Conservation (phyloP, 2,329 filamentous ascomycete species). For the Aphanoascus verrucosus region DNA sequence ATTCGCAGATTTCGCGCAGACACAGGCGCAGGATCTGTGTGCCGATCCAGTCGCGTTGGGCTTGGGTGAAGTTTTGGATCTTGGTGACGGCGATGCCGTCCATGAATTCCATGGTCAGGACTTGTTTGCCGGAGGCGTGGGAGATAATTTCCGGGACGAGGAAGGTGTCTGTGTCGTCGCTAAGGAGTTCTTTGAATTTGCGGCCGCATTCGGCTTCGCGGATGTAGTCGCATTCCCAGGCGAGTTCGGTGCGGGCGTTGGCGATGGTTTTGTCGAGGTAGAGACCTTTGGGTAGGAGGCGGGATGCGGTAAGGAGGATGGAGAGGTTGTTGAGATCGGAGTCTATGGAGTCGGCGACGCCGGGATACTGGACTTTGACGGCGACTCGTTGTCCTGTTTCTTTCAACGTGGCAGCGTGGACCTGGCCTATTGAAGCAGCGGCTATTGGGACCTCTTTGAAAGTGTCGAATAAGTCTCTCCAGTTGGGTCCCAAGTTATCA, state of each 20-base stretch:
- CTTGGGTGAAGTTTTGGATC: constrained; percentile 61
- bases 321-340: constrained; percentile 91
- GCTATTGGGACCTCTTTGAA: constrained; percentile 91
- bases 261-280: constrained; percentile 96
- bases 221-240: constrained; percentile 93
- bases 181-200: constrained; percentile 66
- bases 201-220: constrained; percentile 74
- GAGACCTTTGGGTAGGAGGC: constrained; percentile 77
- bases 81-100: constrained; percentile 77
- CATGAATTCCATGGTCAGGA: constrained; percentile 90
- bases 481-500: constrained; percentile 68
- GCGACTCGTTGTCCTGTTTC: constrained; percentile 67
- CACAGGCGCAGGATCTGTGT: constrained; percentile 87
- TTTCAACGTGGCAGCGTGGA: constrained; percentile 73
- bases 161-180: constrained; percentile 63
- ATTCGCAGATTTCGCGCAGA: constrained; percentile 84
- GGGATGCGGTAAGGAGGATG: constrained; percentile 79
- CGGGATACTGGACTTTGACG: constrained; percentile 95
- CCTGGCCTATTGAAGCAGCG: constrained; percentile 92
- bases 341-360: constrained; percentile 89
- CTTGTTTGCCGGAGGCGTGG: constrained; percentile 72
- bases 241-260: constrained; percentile 82
- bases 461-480: constrained; percentile 69
- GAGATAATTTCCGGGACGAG: constrained; percentile 65
- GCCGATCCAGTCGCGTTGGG: constrained; percentile 90